Evolutionary conservation across 2,329 filamentous ascomycete species (phyloP), one percentile per base, ranked within the genome.

Genomic region (Fusarium equiseti): DNA sequence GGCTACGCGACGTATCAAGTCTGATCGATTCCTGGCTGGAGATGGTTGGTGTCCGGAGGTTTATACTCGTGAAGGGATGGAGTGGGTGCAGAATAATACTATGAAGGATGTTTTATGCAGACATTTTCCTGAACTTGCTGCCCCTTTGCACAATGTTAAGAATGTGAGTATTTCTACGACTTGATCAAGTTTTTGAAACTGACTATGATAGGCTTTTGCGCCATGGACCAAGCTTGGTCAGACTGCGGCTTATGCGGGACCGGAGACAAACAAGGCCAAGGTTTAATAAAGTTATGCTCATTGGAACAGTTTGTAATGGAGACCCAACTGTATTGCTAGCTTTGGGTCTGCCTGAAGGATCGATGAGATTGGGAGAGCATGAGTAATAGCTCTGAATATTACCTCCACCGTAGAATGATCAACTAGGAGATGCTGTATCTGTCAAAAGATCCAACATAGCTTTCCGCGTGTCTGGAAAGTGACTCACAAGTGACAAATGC

Each of bases 11-110:
- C 66, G 66, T 4, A 69, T 69, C 16, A 69, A 69, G 13, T 69
- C 66, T 12, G 66, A 69, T 22, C 66, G 66, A 0, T 69, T 69
- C 35, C 55, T 69, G 5, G 66, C 66, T 1, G 66, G 66, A 0
- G 66, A 66, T 8, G 66, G 66, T 0, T 69, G 66, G 66, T 69
- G 66, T 18, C 60, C 66, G 5, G 66, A 70, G 24, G 61, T 70
- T 4, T 70, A 69, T 6, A 70, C 66, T 0, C 66, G 49, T 2
- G 66, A 69, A 5, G 60, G 66, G 0, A 69, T 69, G 1, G 55
- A 66, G 13, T 70, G 66, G 66, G 66, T 70, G 3, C 66, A 69
- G 40, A 61, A 49, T 5, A 69, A 70, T 1, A 70, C 66, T 0
- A 69, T 66, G 66, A 66, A 69, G 20, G 66, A 69, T 56, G 54